These are phyloP conservation scores for Deinandra increscens DNA, from an alignment of 129 eudicot species.

Conservation along the genomic window DNA sequence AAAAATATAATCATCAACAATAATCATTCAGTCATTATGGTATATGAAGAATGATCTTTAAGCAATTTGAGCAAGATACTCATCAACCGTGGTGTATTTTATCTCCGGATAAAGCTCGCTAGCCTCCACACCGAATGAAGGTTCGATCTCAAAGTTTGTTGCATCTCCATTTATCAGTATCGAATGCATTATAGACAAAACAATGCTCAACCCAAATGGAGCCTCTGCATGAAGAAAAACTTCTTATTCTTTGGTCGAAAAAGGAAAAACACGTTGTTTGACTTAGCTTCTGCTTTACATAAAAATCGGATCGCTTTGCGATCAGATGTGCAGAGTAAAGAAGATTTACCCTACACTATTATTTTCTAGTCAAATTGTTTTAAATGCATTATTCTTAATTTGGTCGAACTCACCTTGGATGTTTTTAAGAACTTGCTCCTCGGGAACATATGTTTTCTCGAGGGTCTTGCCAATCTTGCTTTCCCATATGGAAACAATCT, in stretches of 20 bases:
- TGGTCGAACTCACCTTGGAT: slow-evolving; percentile 47
- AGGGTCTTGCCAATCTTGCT: slow-evolving; percentile 65
- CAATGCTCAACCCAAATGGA: slow-evolving; percentile 35
- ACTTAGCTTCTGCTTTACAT: too few species aligned
- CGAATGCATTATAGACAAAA: slow-evolving; percentile 51
- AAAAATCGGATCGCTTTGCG: too few species aligned
- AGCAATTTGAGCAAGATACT: slow-evolving; percentile 47
- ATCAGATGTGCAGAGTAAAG: too few species aligned
- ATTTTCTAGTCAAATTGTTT: neutral
- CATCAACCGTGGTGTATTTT: slow-evolving; percentile 63
- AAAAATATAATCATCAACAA: slow-evolving; percentile 1
- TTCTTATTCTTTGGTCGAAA: neutral
- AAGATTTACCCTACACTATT: too few species aligned
- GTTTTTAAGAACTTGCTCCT: slow-evolving; percentile 56
- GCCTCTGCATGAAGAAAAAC: slow-evolving; percentile 42
- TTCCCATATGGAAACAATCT: slow-evolving; percentile 72
- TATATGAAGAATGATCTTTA: slow-evolving; percentile 10
- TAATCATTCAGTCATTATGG: neutral
- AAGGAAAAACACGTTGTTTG: too few species aligned
- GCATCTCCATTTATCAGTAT: slow-evolving; percentile 55
- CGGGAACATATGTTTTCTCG: slow-evolving; percentile 43
- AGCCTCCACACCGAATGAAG: slow-evolving; percentile 69
- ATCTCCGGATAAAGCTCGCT: slow-evolving; percentile 67
- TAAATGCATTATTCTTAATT: neutral
- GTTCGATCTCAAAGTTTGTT: slow-evolving; percentile 53